phyloP scores from a whole-genome alignment of 495 filamentous ascomycete genomes.

The Lepidopterella palustris region DNA sequence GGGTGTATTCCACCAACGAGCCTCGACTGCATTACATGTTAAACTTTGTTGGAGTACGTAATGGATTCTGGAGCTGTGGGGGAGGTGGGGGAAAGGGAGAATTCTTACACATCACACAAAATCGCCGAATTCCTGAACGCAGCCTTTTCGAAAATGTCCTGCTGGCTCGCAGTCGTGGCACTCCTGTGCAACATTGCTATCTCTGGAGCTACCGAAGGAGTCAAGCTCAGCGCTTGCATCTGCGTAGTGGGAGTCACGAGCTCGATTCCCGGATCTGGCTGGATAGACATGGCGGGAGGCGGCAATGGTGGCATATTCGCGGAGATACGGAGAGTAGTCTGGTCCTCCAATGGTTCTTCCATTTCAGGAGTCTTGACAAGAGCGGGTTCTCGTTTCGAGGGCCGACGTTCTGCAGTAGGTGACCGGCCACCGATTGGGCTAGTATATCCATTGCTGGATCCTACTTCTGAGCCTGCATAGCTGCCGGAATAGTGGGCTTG shows the following conservation, averaged over 20 bases:
- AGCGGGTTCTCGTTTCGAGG: slow-evolving; percentile 5
- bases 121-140: slow-evolving; percentile 38
- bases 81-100: neutral
- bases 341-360: neutral
- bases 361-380: slow-evolving; percentile 9
- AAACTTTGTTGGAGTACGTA: too few relatives aligned
- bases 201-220: slow-evolving; percentile 2
- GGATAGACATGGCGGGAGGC: slow-evolving; percentile 18
- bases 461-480: slow-evolving; percentile 8
- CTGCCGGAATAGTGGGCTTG: slow-evolving; percentile 9
- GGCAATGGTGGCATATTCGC: slow-evolving; percentile 10
- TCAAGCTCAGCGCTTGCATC: slow-evolving; percentile 5
- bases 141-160: slow-evolving; percentile 31
- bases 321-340: neutral
- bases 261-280: slow-evolving; percentile 6
- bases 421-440: slow-evolving; percentile 7
- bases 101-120: slow-evolving; percentile 35
- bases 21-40: slow-evolving; percentile 17
- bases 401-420: slow-evolving; percentile 5
- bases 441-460: slow-evolving; percentile 5
- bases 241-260: neutral
- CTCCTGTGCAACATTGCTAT: slow-evolving; percentile 16
- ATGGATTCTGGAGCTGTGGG: too few relatives aligned
- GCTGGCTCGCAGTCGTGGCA: slow-evolving; percentile 24
- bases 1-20: slow-evolving; percentile 33